Evolutionary conservation across 1,139 yeast genomes (phyloP), one percentile per base, ranked within the genome.

Genomic region (Taphrina pruni): DNA sequence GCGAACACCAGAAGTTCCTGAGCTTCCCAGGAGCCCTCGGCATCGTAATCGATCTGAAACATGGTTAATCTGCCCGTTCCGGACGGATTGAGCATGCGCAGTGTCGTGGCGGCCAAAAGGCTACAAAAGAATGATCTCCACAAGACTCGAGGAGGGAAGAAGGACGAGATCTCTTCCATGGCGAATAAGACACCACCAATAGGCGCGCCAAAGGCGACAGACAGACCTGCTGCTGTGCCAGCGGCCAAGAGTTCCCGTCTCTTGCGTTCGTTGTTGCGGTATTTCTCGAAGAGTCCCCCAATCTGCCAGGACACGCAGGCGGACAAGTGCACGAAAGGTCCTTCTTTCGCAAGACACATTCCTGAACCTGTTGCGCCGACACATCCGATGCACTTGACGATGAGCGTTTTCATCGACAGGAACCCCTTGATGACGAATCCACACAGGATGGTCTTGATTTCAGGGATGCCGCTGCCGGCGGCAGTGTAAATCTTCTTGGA

Each of bases 181-280:
- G 87, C 84, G 75, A 87, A 87, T 39, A 87, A 75, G 1, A 87
- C 90, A 1, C 90, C 90, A 4, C 90, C 90, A 69, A 87, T 79
- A 0, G 90, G 90, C 1, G 87, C 84, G 0, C 90, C 90, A 78
- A 87, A 87, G 0, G 90, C 89, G 36, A 87, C 81, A 4, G 90
- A 88, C 11, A 87, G 89, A 6, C 90, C 90, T 11, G 89, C 88
- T 66, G 86, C 84, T 1, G 89, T 87, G 14, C 88, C 85, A 0
- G 90, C 89, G 2, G 88, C 83, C 54, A 87, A 76, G 1, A 87
- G 81, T 74, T 86, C 88, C 72, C 88, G 82, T 70, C 86, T 81
- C 72, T 85, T 81, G 36, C 85, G 78, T 67, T 86, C 88, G 73
- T 86, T 86, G 12, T 79, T 76, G 70, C 82, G 77, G 70, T 84